These are phyloP conservation scores for Saccharomycopsis babjevae DNA, from an alignment of 805 yeast species.

Conservation along the genomic window DNA sequence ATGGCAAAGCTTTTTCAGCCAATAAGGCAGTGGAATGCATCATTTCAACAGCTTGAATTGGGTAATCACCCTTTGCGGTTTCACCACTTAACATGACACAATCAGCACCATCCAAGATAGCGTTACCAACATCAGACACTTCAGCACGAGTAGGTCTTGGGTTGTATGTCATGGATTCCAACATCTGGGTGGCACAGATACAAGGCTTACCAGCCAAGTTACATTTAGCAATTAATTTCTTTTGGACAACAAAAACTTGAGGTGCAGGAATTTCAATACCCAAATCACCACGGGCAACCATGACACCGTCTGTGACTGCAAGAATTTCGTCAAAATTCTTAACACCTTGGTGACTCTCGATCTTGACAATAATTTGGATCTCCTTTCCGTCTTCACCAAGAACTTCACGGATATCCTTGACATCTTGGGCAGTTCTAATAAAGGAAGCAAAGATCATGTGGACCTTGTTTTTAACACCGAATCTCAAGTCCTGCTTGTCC, in stretches of 20 bases:
- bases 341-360: conserved; percentile 99
- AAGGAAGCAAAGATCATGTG: conserved; percentile 98
- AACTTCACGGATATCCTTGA: conserved; percentile 81
- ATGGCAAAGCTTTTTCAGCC: conserved; percentile 95
- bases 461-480: conserved; percentile 95
- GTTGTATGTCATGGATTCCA: conserved; percentile 98
- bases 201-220: conserved; percentile 99
- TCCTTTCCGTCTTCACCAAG: conserved; percentile 95
- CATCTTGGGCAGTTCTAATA: conserved; percentile 90
- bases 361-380: conserved; percentile 93
- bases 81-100: conserved; percentile 99
- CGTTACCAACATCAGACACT: conserved; percentile 98
- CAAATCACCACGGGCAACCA: conserved; percentile 99
- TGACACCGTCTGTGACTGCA: conserved; percentile 93
- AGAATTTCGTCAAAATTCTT: conserved; percentile 97
- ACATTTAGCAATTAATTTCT: conserved; percentile 98
- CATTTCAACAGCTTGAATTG: conserved; percentile 94
- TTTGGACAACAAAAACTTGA: conserved; percentile 96
- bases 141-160: conserved; percentile 99
- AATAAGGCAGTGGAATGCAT: conserved; percentile 96
- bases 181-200: conserved; percentile 99
- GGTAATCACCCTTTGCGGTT: conserved; percentile 99
- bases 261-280: conserved; percentile 99
- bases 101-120: conserved; percentile 98
- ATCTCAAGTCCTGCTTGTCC: conserved; percentile 83